Base-by-base conservation (phyloP, 106 monocot genomes). In the Narthecium ossifragum region DNA sequence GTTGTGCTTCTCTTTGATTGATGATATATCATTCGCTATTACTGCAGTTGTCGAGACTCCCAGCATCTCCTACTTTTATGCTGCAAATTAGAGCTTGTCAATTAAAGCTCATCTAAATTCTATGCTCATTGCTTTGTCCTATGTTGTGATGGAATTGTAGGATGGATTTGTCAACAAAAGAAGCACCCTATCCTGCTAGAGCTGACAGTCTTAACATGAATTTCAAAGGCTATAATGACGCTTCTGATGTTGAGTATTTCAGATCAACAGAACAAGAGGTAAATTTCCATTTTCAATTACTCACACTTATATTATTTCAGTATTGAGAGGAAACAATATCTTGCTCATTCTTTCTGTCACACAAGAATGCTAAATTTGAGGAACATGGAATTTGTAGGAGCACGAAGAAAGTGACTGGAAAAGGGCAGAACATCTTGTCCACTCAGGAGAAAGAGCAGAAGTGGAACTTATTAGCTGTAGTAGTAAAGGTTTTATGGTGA, bases 381-480 rank as follows among this genome's bases (percentile, higher is more conserved):
- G 22, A 23, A 61, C 54, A 17, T 53, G 34, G 46, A 59, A 54
- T 30, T 63, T 72, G 73, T 76, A 92, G 92, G 76, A 70, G 43
- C 46, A 47, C 48, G 79, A 74, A 59, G 70, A 56, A 15, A 57
- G 31, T 72, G 80, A 86, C 61, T 92, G 92, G 92, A 78, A 53
- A 53, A 72, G 52, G 60, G 72, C 72, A 54, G 76, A 74, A 65
- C 38, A 67, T 47, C 36, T 85, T 24, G 47, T 78, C 10, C 64
- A 53, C 26, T 67, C 75, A 72, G 85, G 85, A 59, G 85, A 83
- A 69, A 79, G 77, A 66, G 67, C 48, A 68, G 83, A 86, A 67
- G 92, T 86, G 14, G 85, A 93, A 68, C 62, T 93, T 49, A 77
- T 93, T 59, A 93, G 86, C 63, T 86, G 92, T 43, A 92, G 92